Percentiles rank a stretch among this genome's conserved stretches.
Conservation (phyloP, 495 filamentous ascomycete species). For the Talaromyces wortmannii region DNA sequence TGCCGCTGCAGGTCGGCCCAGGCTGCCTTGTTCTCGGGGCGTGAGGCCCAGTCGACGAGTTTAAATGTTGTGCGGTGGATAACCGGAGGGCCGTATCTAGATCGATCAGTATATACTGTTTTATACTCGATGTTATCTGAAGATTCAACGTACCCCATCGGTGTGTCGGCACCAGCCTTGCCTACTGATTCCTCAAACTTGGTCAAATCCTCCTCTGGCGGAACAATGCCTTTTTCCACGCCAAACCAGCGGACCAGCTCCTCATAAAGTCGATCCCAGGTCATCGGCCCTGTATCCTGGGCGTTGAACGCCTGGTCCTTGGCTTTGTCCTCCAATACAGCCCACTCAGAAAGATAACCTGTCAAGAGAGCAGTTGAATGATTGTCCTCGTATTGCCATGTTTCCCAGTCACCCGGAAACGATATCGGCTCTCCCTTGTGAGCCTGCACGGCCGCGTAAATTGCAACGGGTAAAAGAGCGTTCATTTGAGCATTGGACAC, state of each 20-base stretch:
- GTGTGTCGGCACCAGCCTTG: conserved; percentile 7
- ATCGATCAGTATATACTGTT: conserved; percentile 1
- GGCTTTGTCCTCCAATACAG: conserved; percentile 22
- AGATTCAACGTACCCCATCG: neutral
- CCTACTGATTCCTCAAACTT: conserved; percentile 4
- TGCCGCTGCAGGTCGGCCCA: conserved; percentile 14
- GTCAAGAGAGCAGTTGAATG: conserved; percentile 31
- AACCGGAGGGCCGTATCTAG: conserved; percentile 22
- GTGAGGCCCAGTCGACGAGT: conserved; percentile 33
- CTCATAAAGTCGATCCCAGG: conserved; percentile 35
- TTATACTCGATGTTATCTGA: neutral
- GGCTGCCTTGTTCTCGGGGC: conserved; percentile 29
- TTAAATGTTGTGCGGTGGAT: conserved; percentile 21
- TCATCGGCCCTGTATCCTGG: conserved; percentile 26
- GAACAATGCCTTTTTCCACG: conserved; percentile 7
- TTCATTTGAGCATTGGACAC: conserved; percentile 40
- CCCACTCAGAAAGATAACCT: conserved; percentile 41
- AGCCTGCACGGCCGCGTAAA: conserved; percentile 34
- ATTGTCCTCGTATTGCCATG: conserved; percentile 27
- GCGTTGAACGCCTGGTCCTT: conserved; percentile 37
- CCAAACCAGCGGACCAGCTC: conserved; percentile 36
- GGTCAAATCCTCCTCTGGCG: conserved; percentile 10
- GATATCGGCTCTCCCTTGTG: conserved; percentile 20
- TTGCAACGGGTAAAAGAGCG: conserved; percentile 30
- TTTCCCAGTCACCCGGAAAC: conserved; percentile 29